Evolutionary conservation across 148 eudicot species (phyloP), one percentile per base, ranked within the genome.

Genomic region (Persicaria tinctoria): DNA sequence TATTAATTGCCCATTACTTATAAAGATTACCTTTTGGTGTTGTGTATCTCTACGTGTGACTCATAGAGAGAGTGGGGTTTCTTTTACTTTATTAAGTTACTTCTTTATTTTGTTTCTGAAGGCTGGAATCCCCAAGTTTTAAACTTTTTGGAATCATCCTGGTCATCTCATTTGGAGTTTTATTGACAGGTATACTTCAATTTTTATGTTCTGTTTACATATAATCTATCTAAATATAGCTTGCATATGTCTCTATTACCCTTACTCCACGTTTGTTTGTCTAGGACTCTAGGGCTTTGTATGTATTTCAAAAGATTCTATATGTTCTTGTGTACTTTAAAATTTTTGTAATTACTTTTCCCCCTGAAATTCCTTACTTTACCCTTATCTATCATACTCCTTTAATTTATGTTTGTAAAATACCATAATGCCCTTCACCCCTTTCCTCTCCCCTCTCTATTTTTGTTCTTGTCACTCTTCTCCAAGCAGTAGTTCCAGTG

Each of bases 61-160:
- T 8, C 11, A 50, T 12, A 32, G 41, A 32, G 2, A 32, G 53
- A 50, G 53, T 9, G 38, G 70, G 41, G 48, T 66, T 66, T 66
- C 17, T 6, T 63, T 5, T 63, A 63, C 46, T 27, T 8, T 32
- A 63, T 32, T 11, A 63, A 10, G n/a, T 66, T 66, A 64, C 12
- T 38, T 64, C 45, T 60, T 60, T 44, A 46, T 46, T 62, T 55
- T 56, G 44, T 70, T 54, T 76, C n/a, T 66, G 68, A 63, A 95
- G 97, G 87, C 86, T 95, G 97, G 98, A 95, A 80, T 80, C 97
- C 55, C 97, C 99, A 74, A 95, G 99, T 79, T 57, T 83, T 72
- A 92, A 92, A 82, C 92, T 95, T 72, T 81, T 88, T 38, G 99
- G 96, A 60, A 95, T 95, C 83, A 95, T 95, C 76, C 76, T 90